A percentile compares a stretch with the other conserved stretches of the same genome.
These are phyloP conservation scores for Bretschneidera sinensis DNA, from an alignment of 345 rosid genomes.

Conservation along the genomic window DNA sequence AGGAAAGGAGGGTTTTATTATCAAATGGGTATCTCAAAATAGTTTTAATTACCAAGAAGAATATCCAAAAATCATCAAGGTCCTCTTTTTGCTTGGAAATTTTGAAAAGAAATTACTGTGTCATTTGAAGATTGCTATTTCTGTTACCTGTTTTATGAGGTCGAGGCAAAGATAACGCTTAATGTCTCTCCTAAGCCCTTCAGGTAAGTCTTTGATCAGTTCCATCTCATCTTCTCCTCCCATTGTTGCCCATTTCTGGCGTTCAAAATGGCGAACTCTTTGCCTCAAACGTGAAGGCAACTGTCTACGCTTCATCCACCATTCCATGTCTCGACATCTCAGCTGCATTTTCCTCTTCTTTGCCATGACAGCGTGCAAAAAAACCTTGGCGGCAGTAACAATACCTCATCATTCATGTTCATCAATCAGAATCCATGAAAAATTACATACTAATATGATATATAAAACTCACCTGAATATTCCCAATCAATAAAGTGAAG, in stretches of 20 bases:
- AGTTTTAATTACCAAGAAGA: too few relatives aligned
- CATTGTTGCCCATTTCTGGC: constrained; percentile 38
- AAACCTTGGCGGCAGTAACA: constrained; percentile 29
- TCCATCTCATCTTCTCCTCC: constrained; percentile 56
- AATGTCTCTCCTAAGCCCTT: constrained; percentile 59
- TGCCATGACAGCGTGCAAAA: constrained; percentile 51
- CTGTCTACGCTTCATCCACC: constrained; percentile 70
- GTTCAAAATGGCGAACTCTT: constrained; percentile 47
- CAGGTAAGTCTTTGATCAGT: constrained; percentile 49
- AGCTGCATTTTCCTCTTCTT: constrained; percentile 50
- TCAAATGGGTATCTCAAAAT: too few relatives aligned
- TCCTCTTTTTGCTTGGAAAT: too few relatives aligned
- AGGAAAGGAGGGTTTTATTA: too few relatives aligned
- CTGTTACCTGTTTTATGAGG: constrained; percentile 48
- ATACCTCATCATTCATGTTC: not conserved
- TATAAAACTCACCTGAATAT: constrained; percentile 44
- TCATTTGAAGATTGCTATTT: not conserved
- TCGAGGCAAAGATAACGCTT: constrained; percentile 54
- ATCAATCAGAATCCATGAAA: not conserved
- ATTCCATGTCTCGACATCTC: constrained; percentile 40
- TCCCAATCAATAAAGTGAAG: constrained; percentile 57
- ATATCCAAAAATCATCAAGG: too few relatives aligned
- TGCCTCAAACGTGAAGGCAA: constrained; percentile 42
- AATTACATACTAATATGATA: not conserved
- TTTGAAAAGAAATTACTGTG: too few relatives aligned